These are phyloP conservation scores for Diversispora eburnea DNA, from an alignment of 192 early-diverging fungal species.

Conservation along the genomic window DNA sequence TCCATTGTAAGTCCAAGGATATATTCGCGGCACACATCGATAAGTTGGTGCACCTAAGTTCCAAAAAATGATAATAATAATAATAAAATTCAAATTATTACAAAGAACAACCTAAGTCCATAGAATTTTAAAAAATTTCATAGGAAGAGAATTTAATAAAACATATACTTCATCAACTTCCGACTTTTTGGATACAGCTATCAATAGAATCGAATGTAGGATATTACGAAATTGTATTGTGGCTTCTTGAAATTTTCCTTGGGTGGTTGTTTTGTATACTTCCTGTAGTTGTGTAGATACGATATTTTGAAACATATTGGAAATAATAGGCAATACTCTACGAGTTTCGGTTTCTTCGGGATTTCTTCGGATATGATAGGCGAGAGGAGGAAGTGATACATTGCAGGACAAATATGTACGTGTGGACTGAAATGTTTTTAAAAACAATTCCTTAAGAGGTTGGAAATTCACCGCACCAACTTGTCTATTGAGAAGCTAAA, in stretches of 20 bases:
- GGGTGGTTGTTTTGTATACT: conserved; percentile 76
- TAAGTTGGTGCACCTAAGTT: conserved; percentile 54
- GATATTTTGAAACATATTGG: conserved; percentile 55
- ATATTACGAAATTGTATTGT: conserved; percentile 70
- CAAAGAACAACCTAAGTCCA: no score
- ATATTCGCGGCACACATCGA: conserved; percentile 87
- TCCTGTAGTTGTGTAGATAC: conserved; percentile 73
- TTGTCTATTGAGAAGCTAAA: conserved; percentile 81
- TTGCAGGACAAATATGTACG: conserved; percentile 60
- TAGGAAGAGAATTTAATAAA: no score
- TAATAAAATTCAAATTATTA: no score
- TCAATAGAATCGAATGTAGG: conserved; percentile 76
- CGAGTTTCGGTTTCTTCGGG: conserved; percentile 51
- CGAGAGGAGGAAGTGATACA: conserved; percentile 58
- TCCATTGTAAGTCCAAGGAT: conserved; percentile 87
- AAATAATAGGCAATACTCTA: conserved; percentile 56
- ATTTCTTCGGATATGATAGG: conserved; percentile 67
- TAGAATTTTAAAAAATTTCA: no score
- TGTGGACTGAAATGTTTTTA: conserved; percentile 78
- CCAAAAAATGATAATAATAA: neutral
- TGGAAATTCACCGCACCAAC: conserved; percentile 91
- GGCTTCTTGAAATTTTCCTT: conserved; percentile 80
- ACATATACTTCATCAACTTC: conserved; percentile 75
- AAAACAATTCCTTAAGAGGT: conserved; percentile 83
- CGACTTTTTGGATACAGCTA: conserved; percentile 56